phyloP scores from a whole-genome alignment of 2,329 filamentous ascomycete species.

The Stenocarpella maydis region DNA sequence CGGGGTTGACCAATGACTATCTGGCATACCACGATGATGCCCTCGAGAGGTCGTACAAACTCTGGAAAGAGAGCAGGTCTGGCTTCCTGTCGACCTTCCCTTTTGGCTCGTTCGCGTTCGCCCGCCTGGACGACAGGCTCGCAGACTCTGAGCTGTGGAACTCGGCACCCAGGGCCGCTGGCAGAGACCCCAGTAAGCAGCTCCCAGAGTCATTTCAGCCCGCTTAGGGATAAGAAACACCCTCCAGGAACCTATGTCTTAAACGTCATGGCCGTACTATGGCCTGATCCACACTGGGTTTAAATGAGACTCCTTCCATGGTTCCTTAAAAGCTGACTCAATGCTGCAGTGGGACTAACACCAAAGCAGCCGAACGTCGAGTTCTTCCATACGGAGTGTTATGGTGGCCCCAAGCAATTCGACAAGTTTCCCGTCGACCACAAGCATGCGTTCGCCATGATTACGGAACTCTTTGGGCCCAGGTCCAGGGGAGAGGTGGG shows the following conservation, averaged over 20 bases:
- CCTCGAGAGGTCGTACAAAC: neutral
- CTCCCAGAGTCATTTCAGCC: too few species aligned
- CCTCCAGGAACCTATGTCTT: too few species aligned
- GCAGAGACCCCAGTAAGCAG: conserved; percentile 4
- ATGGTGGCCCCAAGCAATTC: conserved; percentile 15
- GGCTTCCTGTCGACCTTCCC: conserved; percentile 18
- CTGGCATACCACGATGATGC: conserved; percentile 11
- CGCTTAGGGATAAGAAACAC: too few species aligned
- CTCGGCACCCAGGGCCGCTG: neutral
- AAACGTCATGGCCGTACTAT: too few species aligned
- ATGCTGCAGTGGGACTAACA: neutral
- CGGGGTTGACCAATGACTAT: neutral
- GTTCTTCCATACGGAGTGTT: conserved; percentile 20
- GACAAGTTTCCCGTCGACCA: conserved; percentile 5
- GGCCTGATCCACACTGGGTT: too few species aligned
- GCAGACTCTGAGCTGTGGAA: conserved; percentile 10
- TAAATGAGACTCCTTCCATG: too few species aligned
- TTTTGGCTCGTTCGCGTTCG: conserved; percentile 10
- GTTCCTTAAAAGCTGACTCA: too few species aligned
- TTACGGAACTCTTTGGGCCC: neutral
- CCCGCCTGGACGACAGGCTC: conserved; percentile 21
- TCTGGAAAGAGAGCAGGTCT: conserved; percentile 8
- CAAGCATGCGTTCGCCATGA: conserved; percentile 14
- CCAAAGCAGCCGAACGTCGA: conserved; percentile 11
- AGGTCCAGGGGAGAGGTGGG: neutral